phyloP scores from a whole-genome alignment of 2,329 filamentous ascomycete species.

The Incumbomyces delicatus region DNA sequence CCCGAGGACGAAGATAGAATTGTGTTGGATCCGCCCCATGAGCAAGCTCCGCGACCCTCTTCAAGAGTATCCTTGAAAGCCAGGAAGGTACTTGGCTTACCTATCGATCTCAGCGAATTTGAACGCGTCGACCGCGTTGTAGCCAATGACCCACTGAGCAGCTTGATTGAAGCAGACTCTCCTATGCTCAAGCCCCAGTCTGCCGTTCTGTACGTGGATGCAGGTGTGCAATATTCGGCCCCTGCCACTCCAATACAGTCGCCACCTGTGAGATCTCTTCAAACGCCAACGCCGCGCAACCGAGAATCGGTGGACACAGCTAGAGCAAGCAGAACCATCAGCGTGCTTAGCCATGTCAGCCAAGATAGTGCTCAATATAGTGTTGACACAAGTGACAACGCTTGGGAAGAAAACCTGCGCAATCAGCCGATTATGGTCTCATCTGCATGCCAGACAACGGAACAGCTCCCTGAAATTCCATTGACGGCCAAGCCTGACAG shows the following conservation, averaged over 20 bases:
- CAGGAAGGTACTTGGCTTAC: slow-evolving; percentile 36
- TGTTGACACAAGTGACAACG: slow-evolving; percentile 6
- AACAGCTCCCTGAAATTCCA: slow-evolving; percentile 28
- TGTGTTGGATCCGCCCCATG: slow-evolving; percentile 33
- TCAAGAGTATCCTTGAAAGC: slow-evolving; percentile 36
- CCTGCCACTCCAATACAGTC: slow-evolving; percentile 8
- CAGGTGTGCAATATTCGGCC: slow-evolving; percentile 66
- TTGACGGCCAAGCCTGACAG: slow-evolving; percentile 24
- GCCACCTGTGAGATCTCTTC: slow-evolving; percentile 54
- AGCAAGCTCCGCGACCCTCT: slow-evolving; percentile 29
- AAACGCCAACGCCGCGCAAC: slow-evolving; percentile 39
- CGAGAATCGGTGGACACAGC: slow-evolving; percentile 12
- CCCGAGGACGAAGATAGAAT: slow-evolving; percentile 59
- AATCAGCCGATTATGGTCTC: slow-evolving; percentile 30
- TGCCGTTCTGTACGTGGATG: slow-evolving; percentile 53
- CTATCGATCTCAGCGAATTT: slow-evolving; percentile 26
- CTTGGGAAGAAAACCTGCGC: slow-evolving; percentile 5
- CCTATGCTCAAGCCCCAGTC: slow-evolving; percentile 22
- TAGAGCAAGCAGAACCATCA: slow-evolving; percentile 9
- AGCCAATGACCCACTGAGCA: not conserved
- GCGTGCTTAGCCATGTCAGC: slow-evolving; percentile 4
- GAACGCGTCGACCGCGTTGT: slow-evolving; percentile 16
- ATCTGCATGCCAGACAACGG: slow-evolving; percentile 34
- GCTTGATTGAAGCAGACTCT: not conserved
- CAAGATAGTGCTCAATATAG: slow-evolving; percentile 6